These are phyloP conservation scores for Metschnikowia sp. DNA, from an alignment of 805 yeast species.

Conservation along the genomic window DNA sequence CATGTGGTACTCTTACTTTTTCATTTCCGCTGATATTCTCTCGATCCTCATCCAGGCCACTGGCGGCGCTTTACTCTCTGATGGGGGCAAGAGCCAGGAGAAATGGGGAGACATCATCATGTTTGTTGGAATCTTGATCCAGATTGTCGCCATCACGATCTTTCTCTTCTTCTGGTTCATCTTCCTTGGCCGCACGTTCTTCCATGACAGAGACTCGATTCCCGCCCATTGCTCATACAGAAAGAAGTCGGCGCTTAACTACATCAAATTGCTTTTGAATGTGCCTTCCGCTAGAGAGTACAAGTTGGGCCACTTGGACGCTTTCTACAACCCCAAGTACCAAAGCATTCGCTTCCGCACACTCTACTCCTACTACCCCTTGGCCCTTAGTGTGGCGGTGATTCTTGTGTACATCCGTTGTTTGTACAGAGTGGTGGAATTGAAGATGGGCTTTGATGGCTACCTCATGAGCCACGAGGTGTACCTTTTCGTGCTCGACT, in stretches of 20 bases:
- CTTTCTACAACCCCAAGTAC: constrained; percentile 28
- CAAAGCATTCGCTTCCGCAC: constrained; percentile 21
- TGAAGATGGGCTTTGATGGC: constrained; percentile 37
- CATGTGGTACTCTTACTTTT: constrained; percentile 42
- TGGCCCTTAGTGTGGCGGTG: constrained; percentile 33
- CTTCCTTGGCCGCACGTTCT: constrained; percentile 31
- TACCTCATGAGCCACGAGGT: constrained; percentile 36
- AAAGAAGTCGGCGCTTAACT: constrained; percentile 18
- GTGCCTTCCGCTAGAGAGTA: constrained; percentile 22
- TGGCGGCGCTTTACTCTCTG: constrained; percentile 37
- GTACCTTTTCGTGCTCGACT: constrained; percentile 37
- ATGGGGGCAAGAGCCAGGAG: constrained; percentile 21
- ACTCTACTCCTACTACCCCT: constrained; percentile 30
- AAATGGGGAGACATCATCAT: constrained; percentile 36
- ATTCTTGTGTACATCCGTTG: constrained; percentile 33
- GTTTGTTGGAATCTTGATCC: constrained; percentile 38
- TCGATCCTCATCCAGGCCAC: constrained; percentile 38
- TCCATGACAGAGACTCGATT: constrained; percentile 21
- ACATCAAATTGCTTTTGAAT: constrained; percentile 28
- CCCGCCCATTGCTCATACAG: constrained; percentile 11
- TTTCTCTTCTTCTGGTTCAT: constrained; percentile 37
- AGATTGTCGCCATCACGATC: constrained; percentile 37
- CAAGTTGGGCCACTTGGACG: constrained; percentile 24
- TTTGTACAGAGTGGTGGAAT: constrained; percentile 42
- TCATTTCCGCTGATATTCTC: constrained; percentile 35